Evolutionary conservation across 192 early-diverging fungal genomes (phyloP).

Genomic region (Chytriomyces hyalinus): DNA sequence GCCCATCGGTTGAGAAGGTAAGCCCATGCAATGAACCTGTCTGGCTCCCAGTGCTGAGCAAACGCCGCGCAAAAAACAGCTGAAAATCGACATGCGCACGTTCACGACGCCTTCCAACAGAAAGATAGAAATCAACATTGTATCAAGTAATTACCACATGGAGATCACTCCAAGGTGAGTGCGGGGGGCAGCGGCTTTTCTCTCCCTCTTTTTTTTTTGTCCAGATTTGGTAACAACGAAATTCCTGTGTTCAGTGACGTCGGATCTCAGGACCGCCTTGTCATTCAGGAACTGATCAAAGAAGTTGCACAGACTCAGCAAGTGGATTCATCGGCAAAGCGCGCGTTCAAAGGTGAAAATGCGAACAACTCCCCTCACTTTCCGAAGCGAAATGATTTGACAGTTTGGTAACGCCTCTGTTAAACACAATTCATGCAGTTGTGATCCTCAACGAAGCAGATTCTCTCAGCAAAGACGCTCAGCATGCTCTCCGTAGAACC

Average conservation of each 20-base stretch:
- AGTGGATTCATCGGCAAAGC: slow-evolving; percentile 76
- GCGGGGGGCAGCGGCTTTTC: neutral
- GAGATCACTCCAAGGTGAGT: slow-evolving; percentile 91
- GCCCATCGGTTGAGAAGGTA: slow-evolving; percentile 88
- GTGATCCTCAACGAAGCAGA: slow-evolving; percentile 96
- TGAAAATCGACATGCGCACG: slow-evolving; percentile 87
- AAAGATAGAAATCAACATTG: slow-evolving; percentile 86
- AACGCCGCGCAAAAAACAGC: slow-evolving; percentile 44
- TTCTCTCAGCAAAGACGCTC: slow-evolving; percentile 83
- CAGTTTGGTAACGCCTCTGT: slow-evolving; percentile 5
- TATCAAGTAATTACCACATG: slow-evolving; percentile 94
- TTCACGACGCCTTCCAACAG: slow-evolving; percentile 84
- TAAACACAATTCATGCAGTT: slow-evolving; percentile 52
- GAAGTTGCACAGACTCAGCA: slow-evolving; percentile 96
- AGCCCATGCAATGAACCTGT: slow-evolving; percentile 13
- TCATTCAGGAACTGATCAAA: slow-evolving; percentile 96
- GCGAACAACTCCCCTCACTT: neutral
- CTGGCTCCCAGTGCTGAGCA: slow-evolving; percentile 11
- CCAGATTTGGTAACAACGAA: neutral
- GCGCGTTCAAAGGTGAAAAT: slow-evolving; percentile 81
- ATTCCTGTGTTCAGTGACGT: slow-evolving; percentile 71
- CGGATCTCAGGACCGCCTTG: slow-evolving; percentile 89
- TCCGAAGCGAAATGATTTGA: neutral
- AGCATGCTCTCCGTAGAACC: slow-evolving; percentile 94
- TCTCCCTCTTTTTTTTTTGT: neutral